Percentiles rank a stretch among this genome's conserved stretches.
These are phyloP conservation scores for Globisporangium orthogonon DNA, from an alignment of 352 stramenopile genomes.

Conservation along the genomic window DNA sequence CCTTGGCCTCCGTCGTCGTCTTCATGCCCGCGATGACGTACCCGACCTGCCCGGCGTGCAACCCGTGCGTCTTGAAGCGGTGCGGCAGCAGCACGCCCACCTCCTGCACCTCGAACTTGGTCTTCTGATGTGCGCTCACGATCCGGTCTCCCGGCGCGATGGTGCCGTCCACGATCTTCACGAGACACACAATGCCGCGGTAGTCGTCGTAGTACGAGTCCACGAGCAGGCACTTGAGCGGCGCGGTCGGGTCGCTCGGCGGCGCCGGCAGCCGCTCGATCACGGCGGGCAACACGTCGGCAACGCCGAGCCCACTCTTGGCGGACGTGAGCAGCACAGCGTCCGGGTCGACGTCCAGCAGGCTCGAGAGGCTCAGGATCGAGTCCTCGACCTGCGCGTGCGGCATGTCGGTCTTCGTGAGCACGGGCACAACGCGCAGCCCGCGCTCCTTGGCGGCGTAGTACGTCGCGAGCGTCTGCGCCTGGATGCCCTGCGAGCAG, in stretches of 20 bases:
- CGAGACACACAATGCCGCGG: conserved; percentile 93
- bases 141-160: conserved; percentile 84
- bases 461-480: conserved; percentile 97
- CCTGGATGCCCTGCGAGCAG: conserved; percentile 96
- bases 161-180: conserved; percentile 92
- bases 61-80: conserved; percentile 57
- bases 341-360: conserved; percentile 91
- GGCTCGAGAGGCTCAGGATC: conserved; percentile 69
- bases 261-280: conserved; percentile 69
- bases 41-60: conserved; percentile 93
- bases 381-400: conserved; percentile 91
- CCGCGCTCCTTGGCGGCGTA: conserved; percentile 94
- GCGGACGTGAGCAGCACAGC: conserved; percentile 93
- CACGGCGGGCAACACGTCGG: conserved; percentile 75
- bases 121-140: conserved; percentile 62
- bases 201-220: conserved; percentile 97
- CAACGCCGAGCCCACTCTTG: conserved; percentile 91
- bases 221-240: conserved; percentile 91
- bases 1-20: conserved; percentile 93
- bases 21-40: conserved; percentile 98
- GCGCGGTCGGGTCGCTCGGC: conserved; percentile 35
- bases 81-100: conserved; percentile 92
- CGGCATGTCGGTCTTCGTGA: conserved; percentile 98
- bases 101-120: conserved; percentile 94
- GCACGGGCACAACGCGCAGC: conserved; percentile 93